phyloP scores from a whole-genome alignment of 2,329 filamentous ascomycete species.

The Diaporthe nobilis region DNA sequence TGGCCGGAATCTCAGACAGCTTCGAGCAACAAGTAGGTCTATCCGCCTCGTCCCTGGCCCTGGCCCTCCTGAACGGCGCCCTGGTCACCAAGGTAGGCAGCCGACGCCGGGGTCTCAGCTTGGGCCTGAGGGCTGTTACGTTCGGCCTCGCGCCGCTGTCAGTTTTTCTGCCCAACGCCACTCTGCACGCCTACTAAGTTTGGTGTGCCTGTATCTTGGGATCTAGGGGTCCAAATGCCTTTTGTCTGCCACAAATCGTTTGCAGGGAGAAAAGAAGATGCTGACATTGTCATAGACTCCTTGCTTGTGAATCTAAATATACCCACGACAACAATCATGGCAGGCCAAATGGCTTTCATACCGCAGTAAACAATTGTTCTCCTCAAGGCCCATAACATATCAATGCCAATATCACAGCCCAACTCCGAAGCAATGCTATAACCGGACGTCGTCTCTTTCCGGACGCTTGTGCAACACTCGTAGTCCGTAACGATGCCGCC shows the following conservation, averaged over 20 bases:
- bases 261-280: constrained; percentile 25
- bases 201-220: not conserved
- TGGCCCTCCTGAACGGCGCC: too few species aligned
- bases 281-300: constrained; percentile 23
- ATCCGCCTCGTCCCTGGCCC: not conserved
- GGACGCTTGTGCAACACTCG: not conserved
- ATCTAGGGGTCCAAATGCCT: not conserved
- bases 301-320: constrained; percentile 7
- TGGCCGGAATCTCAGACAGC: too few species aligned
- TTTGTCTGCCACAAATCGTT: not conserved
- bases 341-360: not conserved
- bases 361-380: not conserved
- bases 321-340: constrained; percentile 12
- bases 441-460: not conserved
- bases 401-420: constrained; percentile 6
- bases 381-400: constrained; percentile 1
- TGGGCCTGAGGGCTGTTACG: too few species aligned
- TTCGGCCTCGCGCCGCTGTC: too few species aligned
- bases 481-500: not conserved
- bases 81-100: too few species aligned
- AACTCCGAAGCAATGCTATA: constrained; percentile 36
- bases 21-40: too few species aligned
- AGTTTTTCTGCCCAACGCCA: not conserved
- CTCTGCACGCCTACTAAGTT: not conserved
- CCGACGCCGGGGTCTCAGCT: too few species aligned